phyloP scores from a whole-genome alignment of 2,329 filamentous ascomycete genomes.

The Zymoseptoria crescenta region DNA sequence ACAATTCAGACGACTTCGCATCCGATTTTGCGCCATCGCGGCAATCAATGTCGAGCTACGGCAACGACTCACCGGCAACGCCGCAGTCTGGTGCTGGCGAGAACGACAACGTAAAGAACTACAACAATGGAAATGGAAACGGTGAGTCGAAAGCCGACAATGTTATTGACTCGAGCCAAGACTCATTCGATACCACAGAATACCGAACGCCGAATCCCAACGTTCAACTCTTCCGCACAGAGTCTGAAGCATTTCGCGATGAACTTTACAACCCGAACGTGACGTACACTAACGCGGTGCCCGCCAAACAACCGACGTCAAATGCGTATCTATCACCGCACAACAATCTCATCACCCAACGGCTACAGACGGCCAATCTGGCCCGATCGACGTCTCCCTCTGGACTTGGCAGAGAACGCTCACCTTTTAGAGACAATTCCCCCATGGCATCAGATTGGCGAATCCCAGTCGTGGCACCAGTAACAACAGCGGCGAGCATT shows the following conservation, averaged over 20 bases:
- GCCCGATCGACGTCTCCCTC: slow-evolving; percentile 53
- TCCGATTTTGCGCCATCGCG: slow-evolving; percentile 47
- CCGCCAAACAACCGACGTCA: slow-evolving; percentile 47
- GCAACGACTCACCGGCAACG: slow-evolving; percentile 54
- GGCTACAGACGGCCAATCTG: slow-evolving; percentile 70
- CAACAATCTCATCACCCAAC: slow-evolving; percentile 61
- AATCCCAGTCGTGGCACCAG: slow-evolving; percentile 31
- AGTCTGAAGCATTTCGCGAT: slow-evolving; percentile 77
- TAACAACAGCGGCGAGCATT: slow-evolving; percentile 52
- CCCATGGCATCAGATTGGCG: slow-evolving; percentile 38
- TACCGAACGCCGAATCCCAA: slow-evolving; percentile 46
- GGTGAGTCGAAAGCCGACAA: slow-evolving; percentile 41
- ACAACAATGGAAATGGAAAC: slow-evolving; percentile 40
- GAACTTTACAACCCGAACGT: slow-evolving; percentile 71
- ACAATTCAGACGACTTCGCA: slow-evolving; percentile 43
- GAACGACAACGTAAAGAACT: slow-evolving; percentile 46
- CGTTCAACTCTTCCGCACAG: slow-evolving; percentile 62
- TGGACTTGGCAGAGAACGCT: slow-evolving; percentile 56
- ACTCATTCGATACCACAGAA: slow-evolving; percentile 55
- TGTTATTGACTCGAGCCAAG: slow-evolving; percentile 41
- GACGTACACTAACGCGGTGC: slow-evolving; percentile 47
- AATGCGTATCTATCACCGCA: slow-evolving; percentile 43
- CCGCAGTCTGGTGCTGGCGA: slow-evolving; percentile 46
- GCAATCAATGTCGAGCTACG: slow-evolving; percentile 53
- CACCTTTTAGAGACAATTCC: slow-evolving; percentile 69